phyloP scores from a whole-genome alignment of 352 stramenopile species.

The Pythium apleroticum region DNA sequence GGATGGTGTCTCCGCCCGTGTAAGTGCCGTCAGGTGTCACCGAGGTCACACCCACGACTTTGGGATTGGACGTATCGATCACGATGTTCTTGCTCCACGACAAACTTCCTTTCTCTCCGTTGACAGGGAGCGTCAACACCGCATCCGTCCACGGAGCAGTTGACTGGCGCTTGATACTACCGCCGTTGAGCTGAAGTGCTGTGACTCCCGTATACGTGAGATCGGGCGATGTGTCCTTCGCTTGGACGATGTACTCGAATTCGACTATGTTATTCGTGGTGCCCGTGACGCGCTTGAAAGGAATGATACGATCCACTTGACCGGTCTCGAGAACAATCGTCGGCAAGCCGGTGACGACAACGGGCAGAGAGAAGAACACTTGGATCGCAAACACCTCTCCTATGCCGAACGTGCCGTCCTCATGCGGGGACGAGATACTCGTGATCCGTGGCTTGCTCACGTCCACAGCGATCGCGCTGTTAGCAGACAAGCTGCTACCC shows the following conservation, averaged over 20 bases:
- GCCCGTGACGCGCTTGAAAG: conserved; percentile 47
- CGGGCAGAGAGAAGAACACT: conserved; percentile 68
- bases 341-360: conserved; percentile 55
- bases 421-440: conserved; percentile 53
- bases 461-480: conserved; percentile 51
- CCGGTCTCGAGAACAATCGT: conserved; percentile 70
- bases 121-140: conserved; percentile 46
- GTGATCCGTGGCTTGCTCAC: conserved; percentile 47
- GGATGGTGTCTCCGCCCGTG: conserved; percentile 60
- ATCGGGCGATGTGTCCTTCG: conserved; percentile 65
- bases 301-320: conserved; percentile 55
- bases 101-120: conserved; percentile 57
- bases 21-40: conserved; percentile 40
- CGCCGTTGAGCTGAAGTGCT: conserved; percentile 57
- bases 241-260: conserved; percentile 76
- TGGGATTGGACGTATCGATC: conserved; percentile 60
- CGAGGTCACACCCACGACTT: conserved; percentile 42
- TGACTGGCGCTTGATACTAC: conserved; percentile 53
- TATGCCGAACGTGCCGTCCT: conserved; percentile 68
- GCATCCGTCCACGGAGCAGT: conserved; percentile 52
- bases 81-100: conserved; percentile 74
- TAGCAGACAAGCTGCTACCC: conserved; percentile 56
- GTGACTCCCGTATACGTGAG: conserved; percentile 55
- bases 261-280: conserved; percentile 41
- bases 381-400: conserved; percentile 69